Conservation (phyloP, 2,329 filamentous ascomycete genomes). For the Nothophoma quercina region DNA sequence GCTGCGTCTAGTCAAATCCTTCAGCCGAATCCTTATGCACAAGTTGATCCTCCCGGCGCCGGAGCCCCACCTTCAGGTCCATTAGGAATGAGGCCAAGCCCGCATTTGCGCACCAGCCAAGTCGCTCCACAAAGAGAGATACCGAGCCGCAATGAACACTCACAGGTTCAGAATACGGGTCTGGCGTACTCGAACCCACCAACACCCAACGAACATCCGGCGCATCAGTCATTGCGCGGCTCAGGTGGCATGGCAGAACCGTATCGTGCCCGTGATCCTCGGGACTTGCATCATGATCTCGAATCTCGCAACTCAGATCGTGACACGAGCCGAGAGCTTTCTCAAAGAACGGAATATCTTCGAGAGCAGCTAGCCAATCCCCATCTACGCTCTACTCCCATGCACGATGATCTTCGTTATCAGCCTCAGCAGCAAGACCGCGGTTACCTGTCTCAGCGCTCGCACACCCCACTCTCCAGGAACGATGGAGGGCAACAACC, state of each 20-base stretch:
- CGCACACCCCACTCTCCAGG: slow-evolving; percentile 45
- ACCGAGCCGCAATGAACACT: slow-evolving; percentile 42
- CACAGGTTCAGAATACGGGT: slow-evolving; percentile 40
- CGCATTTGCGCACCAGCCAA: slow-evolving; percentile 43
- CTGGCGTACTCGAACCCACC: slow-evolving; percentile 45
- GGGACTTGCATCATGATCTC: slow-evolving; percentile 39
- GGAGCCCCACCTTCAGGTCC: slow-evolving; percentile 38
- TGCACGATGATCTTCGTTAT: slow-evolving; percentile 42
- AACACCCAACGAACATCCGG: slow-evolving; percentile 40
- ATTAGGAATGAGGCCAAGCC: slow-evolving; percentile 48
- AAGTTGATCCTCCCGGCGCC: slow-evolving; percentile 45
- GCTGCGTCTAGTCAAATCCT: slow-evolving; percentile 39
- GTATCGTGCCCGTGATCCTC: slow-evolving; percentile 40
- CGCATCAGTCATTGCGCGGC: slow-evolving; percentile 34
- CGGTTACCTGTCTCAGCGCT: slow-evolving; percentile 37
- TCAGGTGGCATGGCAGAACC: slow-evolving; percentile 34
- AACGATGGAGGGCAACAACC: slow-evolving; percentile 38
- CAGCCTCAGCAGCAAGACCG: slow-evolving; percentile 39
- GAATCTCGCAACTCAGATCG: slow-evolving; percentile 43
- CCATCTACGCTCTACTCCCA: slow-evolving; percentile 28
- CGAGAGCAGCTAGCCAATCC: slow-evolving; percentile 40
- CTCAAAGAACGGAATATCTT: slow-evolving; percentile 39
- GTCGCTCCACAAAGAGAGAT: slow-evolving; percentile 38
- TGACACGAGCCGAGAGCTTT: slow-evolving; percentile 43
- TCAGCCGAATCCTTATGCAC: slow-evolving; percentile 48